Conservation (phyloP, 208 protist species). For the Giardia duodenalis region DNA sequence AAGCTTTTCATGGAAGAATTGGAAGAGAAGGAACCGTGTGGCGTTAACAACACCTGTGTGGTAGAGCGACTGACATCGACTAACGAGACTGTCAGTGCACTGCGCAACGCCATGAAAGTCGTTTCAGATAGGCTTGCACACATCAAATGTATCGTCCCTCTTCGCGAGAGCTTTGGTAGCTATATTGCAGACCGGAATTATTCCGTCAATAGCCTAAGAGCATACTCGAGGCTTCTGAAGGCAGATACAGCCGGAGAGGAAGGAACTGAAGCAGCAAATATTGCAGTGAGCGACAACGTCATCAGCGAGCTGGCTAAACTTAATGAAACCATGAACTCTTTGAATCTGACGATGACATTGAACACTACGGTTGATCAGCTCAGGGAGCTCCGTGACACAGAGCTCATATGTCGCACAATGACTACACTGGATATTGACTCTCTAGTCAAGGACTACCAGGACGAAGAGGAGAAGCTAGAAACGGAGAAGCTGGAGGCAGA, state of each 20-base stretch:
- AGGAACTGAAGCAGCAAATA: too few relatives aligned
- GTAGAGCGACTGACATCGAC: not conserved
- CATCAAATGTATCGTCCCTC: not conserved
- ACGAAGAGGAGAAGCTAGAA: not conserved
- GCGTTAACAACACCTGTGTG: not conserved
- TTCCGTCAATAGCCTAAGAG: too few relatives aligned
- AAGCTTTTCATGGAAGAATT: conserved; percentile 10
- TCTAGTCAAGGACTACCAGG: not conserved
- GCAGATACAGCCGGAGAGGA: too few relatives aligned
- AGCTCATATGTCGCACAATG: not conserved
- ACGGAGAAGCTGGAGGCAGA: not conserved
- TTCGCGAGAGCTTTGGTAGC: too few relatives aligned
- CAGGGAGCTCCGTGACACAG: too few relatives aligned
- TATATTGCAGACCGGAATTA: too few relatives aligned
- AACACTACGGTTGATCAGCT: too few relatives aligned
- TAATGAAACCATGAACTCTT: too few relatives aligned
- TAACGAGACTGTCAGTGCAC: not conserved
- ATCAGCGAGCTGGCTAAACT: too few relatives aligned
- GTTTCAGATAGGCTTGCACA: not conserved
- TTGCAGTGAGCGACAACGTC: too few relatives aligned
- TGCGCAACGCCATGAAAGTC: not conserved
- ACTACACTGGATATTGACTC: not conserved
- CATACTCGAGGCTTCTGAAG: too few relatives aligned
- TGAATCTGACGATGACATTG: too few relatives aligned
- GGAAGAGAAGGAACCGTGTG: not conserved